Percentiles rank a stretch among this genome's conserved stretches.
Conservation (phyloP, 805 yeast genomes). For the Ogataea chonburiensis region DNA sequence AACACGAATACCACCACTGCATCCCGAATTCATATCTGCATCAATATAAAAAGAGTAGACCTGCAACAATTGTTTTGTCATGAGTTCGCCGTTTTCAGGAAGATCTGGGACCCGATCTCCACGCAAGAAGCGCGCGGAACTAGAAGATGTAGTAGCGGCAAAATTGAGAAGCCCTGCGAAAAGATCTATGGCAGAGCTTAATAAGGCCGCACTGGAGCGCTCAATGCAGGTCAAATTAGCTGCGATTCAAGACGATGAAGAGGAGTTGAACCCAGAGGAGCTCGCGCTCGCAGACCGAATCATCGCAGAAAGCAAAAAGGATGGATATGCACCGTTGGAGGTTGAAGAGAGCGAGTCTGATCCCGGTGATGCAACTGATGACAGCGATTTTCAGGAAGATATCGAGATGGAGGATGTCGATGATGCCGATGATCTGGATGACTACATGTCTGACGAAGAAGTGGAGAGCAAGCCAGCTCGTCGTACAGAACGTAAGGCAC, state of each 20-base stretch:
- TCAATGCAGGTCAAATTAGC: conserved; percentile 39
- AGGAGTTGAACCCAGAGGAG: conserved; percentile 40
- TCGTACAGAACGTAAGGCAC: neutral
- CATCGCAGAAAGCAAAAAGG: conserved; percentile 37
- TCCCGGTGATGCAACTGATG: conserved; percentile 1
- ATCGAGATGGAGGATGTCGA: conserved; percentile 7
- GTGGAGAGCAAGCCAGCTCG: neutral
- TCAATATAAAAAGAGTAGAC: too few relatives aligned
- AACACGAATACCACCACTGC: too few relatives aligned
- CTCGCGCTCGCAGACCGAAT: conserved; percentile 46
- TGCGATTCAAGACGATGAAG: conserved; percentile 26
- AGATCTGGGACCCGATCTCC: conserved; percentile 33
- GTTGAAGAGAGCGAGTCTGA: conserved; percentile 11
- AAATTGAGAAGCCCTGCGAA: conserved; percentile 46
- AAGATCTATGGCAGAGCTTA: conserved; percentile 38
- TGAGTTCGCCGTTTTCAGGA: conserved; percentile 16
- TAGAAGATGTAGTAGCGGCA: conserved; percentile 36
- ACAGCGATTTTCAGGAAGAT: conserved; percentile 11
- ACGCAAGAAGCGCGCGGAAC: conserved; percentile 33
- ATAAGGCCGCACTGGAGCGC: conserved; percentile 48
- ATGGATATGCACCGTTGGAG: conserved; percentile 22
- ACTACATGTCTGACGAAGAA: conserved; percentile 6
- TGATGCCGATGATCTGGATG: conserved; percentile 10
- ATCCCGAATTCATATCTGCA: too few relatives aligned
- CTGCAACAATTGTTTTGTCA: conserved; percentile 3